These are phyloP conservation scores for Bacterosira constricta DNA, from an alignment of 108 stramenopile species.

Conservation along the genomic window DNA sequence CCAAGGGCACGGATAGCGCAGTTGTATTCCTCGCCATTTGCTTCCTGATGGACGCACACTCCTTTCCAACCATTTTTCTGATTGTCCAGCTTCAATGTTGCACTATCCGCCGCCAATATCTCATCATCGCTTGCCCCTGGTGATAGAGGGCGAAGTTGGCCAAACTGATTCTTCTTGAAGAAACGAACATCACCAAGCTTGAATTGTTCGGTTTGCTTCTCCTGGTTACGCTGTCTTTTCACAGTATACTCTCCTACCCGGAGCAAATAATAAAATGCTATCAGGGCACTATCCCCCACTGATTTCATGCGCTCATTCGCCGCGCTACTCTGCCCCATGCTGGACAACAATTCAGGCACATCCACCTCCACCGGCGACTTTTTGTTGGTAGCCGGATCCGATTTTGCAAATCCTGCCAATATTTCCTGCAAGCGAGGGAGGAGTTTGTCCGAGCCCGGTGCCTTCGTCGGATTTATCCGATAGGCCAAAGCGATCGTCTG, in stretches of 20 bases:
- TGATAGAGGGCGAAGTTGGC: background rate
- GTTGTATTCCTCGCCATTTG: conserved; percentile 1
- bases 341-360: conserved; percentile 3
- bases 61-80: conserved; percentile 21
- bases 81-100: background rate
- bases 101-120: background rate
- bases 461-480: background rate
- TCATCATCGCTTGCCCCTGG: background rate
- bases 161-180: background rate
- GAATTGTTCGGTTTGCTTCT: conserved; percentile 6
- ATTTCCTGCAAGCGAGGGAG: background rate
- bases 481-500: conserved; percentile 3
- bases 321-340: background rate
- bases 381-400: conserved; percentile 11
- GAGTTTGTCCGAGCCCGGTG: background rate
- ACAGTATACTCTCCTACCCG: conserved; percentile 15
- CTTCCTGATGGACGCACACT: conserved; percentile 8
- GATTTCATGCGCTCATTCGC: background rate
- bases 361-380: conserved; percentile 6
- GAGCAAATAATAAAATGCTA: conserved; percentile 14
- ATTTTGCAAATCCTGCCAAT: background rate
- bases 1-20: conserved; percentile 3
- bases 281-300: background rate
- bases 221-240: background rate
- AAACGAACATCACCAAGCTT: background rate